phyloP scores from a whole-genome alignment of 768 basidiomycete species.

The Auriscalpium microsporum region DNA sequence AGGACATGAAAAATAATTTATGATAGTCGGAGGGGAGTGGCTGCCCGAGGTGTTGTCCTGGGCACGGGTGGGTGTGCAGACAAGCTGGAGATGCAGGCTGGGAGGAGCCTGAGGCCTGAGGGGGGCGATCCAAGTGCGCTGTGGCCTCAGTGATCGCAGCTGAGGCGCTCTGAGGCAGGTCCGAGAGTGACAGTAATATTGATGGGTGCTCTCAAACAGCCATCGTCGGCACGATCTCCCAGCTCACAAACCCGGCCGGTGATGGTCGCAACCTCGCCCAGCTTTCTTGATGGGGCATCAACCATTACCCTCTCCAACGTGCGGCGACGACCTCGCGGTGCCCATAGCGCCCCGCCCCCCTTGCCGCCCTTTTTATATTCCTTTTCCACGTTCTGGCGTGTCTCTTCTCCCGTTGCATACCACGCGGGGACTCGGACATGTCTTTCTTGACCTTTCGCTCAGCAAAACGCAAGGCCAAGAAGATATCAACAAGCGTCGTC shows the following conservation, averaged over 20 bases:
- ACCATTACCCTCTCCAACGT: neutral
- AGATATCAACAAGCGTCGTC: neutral
- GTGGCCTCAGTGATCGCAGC: too few relatives aligned
- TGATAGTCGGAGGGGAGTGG: too few relatives aligned
- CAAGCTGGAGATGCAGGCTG: too few relatives aligned
- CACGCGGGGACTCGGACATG: conserved; percentile 1
- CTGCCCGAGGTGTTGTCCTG: too few relatives aligned
- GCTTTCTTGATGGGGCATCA: neutral
- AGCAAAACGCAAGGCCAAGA: conserved; percentile 14
- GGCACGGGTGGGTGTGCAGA: too few relatives aligned
- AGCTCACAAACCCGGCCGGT: neutral
- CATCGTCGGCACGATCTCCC: too few relatives aligned
- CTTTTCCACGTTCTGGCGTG: neutral
- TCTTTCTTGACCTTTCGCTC: conserved; percentile 11
- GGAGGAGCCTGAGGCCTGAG: too few relatives aligned
- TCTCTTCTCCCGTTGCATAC: neutral
- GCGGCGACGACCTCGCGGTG: neutral
- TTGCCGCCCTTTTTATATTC: neutral
- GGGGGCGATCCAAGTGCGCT: too few relatives aligned
- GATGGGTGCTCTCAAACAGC: too few relatives aligned
- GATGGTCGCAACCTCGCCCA: neutral
- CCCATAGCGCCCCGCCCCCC: neutral
- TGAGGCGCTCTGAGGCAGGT: too few relatives aligned
- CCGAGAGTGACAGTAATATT: too few relatives aligned
- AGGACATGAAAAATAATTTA: too few relatives aligned